These are phyloP conservation scores for Stereum hirsutum DNA, from an alignment of 1,284 basidiomycete genomes.

Conservation along the genomic window DNA sequence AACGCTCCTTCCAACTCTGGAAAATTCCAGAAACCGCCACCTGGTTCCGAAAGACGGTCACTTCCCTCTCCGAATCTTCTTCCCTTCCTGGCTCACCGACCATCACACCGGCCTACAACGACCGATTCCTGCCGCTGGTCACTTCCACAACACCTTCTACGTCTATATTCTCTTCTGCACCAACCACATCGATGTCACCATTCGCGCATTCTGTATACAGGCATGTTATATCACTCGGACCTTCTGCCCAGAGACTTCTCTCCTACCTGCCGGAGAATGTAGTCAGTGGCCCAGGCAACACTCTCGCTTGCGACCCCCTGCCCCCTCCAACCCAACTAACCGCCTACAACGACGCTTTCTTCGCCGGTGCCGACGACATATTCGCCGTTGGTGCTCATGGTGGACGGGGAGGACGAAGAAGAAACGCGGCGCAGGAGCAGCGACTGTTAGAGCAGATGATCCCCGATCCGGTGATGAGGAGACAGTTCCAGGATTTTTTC, in stretches of 20 bases:
- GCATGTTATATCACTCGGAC: constrained; percentile 66
- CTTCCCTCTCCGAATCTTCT: constrained; percentile 26
- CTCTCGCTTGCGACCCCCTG: constrained; percentile 74
- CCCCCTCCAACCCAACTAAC: constrained; percentile 55
- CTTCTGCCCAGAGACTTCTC: constrained; percentile 48
- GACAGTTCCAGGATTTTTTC: constrained; percentile 50
- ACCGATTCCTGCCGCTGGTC: constrained; percentile 37
- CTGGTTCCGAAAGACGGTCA: constrained; percentile 63
- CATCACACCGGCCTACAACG: constrained; percentile 23
- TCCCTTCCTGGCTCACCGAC: constrained; percentile 22
- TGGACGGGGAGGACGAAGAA: constrained; percentile 22
- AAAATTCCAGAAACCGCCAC: constrained; percentile 55
- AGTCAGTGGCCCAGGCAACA: constrained; percentile 35
- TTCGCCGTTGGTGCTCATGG: constrained; percentile 25
- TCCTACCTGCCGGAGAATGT: constrained; percentile 60
- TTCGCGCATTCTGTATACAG: constrained; percentile 69
- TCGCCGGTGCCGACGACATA: constrained; percentile 50
- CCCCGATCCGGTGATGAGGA: constrained; percentile 45
- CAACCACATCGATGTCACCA: no score
- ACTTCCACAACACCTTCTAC: constrained; percentile 29
- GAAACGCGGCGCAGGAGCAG: constrained; percentile 36
- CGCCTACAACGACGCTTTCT: constrained; percentile 65
- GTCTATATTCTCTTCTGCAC: no score
- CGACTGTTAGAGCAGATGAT: constrained; percentile 44
- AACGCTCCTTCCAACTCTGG: constrained; percentile 72